A percentile compares a stretch with the other conserved stretches of the same genome.
phyloP scores from a whole-genome alignment of 805 yeast genomes.

The Wilhelminamyces savonicus region DNA sequence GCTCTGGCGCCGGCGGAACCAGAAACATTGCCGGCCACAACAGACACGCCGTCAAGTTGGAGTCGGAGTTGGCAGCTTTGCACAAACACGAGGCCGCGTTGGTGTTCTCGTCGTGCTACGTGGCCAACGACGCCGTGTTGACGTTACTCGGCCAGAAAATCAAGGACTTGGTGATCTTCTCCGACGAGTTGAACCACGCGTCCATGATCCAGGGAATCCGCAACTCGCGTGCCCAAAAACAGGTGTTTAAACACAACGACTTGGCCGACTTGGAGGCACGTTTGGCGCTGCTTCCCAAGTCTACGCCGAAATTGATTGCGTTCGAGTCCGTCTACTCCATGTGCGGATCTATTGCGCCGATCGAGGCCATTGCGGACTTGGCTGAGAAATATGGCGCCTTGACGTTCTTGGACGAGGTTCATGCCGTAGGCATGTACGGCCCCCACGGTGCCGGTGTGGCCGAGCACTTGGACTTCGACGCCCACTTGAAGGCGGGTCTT shows the following conservation, averaged over 20 bases:
- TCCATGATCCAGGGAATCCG: slow-evolving; percentile 96
- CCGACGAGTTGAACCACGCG: slow-evolving; percentile 93
- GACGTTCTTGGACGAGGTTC: slow-evolving; percentile 97
- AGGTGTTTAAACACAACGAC: slow-evolving; percentile 88
- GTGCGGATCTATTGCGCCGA: slow-evolving; percentile 97
- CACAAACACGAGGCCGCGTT: slow-evolving; percentile 94
- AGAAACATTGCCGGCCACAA: slow-evolving; percentile 99
- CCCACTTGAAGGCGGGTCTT: slow-evolving; percentile 65
- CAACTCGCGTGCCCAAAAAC: slow-evolving; percentile 83
- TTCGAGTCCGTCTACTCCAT: slow-evolving; percentile 96
- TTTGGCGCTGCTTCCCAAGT: slow-evolving; percentile 73
- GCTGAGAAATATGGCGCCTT: slow-evolving; percentile 98
- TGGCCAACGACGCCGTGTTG: slow-evolving; percentile 93
- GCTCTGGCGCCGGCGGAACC: slow-evolving; percentile 99
- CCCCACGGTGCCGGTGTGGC: slow-evolving; percentile 99
- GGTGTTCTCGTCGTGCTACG: slow-evolving; percentile 92
- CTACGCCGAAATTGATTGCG: slow-evolving; percentile 92
- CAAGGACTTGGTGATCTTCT: slow-evolving; percentile 83
- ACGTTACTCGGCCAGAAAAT: slow-evolving; percentile 87
- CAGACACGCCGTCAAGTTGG: slow-evolving; percentile 79
- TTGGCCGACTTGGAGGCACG: slow-evolving; percentile 73
- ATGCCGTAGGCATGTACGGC: slow-evolving; percentile 98
- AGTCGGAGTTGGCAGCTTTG: slow-evolving; percentile 78
- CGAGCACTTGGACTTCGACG: slow-evolving; percentile 87
- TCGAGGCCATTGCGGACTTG: slow-evolving; percentile 84